A percentile compares a stretch with the other conserved stretches of the same genome.
phyloP scores from a whole-genome alignment of 306 rosid genomes.

The Sphenostylis stenocarpa region DNA sequence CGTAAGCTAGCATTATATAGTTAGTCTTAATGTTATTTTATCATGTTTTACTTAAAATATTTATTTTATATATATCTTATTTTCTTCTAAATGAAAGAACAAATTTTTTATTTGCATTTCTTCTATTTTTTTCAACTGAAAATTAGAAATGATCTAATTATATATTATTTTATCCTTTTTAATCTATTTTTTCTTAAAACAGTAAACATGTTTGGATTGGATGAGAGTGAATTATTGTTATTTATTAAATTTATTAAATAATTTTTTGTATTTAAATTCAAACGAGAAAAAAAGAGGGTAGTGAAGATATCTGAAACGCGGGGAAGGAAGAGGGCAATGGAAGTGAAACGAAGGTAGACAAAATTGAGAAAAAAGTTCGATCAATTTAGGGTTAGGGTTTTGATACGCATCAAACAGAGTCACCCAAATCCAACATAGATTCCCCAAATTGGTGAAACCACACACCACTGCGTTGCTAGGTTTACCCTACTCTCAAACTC shows the following conservation, averaged over 20 bases:
- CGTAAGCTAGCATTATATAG: too few species aligned
- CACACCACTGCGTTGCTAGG: constrained; percentile 17
- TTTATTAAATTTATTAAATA: too few species aligned
- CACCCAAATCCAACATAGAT: background rate
- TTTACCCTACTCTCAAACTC: background rate
- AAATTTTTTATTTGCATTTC: too few species aligned
- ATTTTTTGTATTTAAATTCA: background rate
- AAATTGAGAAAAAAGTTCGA: background rate
- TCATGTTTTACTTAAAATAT: too few species aligned
- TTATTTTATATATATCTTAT: too few species aligned
- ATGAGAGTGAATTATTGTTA: background rate
- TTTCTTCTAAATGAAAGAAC: too few species aligned
- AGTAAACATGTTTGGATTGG: background rate
- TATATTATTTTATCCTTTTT: too few species aligned
- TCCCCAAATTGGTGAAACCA: constrained; percentile 18
- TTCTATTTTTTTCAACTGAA: background rate
- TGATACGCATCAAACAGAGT: background rate
- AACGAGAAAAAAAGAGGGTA: background rate
- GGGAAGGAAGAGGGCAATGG: background rate
- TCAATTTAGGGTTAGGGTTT: constrained; percentile 29
- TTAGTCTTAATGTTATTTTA: too few species aligned
- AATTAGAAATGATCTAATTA: background rate
- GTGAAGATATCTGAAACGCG: background rate
- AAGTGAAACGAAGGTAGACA: background rate
- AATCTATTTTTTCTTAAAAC: background rate